Conservation (phyloP, 1,139 yeast species). For the Hyphopichia wangnamkhiaoensis region DNA sequence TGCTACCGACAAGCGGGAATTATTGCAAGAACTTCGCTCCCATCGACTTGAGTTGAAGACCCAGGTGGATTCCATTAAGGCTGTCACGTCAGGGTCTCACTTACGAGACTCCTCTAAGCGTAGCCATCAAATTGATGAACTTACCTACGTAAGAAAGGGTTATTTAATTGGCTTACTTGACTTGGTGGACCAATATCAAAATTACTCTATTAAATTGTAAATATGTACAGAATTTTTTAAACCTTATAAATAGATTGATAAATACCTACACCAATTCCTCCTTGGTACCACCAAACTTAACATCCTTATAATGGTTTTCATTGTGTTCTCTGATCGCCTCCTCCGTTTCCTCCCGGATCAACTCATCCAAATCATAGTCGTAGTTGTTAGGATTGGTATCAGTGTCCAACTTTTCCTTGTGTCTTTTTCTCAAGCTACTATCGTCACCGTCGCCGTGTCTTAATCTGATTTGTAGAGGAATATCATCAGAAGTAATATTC, state of each 20-base stretch:
- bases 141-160: constrained; percentile 23
- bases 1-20: neutral
- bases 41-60: neutral
- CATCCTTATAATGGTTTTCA: constrained; percentile 26
- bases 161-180: constrained; percentile 22
- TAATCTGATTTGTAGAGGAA: constrained; percentile 39
- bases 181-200: neutral
- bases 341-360: constrained; percentile 30
- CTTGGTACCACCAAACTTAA: constrained; percentile 29
- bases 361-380: constrained; percentile 32
- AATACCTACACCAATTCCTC: constrained; percentile 34
- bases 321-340: constrained; percentile 21
- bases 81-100: neutral
- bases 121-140: constrained; percentile 20
- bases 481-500: constrained; percentile 37
- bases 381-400: constrained; percentile 37
- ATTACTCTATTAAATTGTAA: neutral
- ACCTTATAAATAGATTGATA: too few species aligned
- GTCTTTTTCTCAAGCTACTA: constrained; percentile 18
- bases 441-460: constrained; percentile 17
- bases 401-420: constrained; percentile 33
- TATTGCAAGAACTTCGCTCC: neutral
- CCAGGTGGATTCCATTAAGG: neutral
- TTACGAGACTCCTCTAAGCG: neutral
- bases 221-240: too few species aligned